Evolutionary conservation across 495 filamentous ascomycete genomes (phyloP).

Genomic region (Saxispiralis lemnorum): DNA sequence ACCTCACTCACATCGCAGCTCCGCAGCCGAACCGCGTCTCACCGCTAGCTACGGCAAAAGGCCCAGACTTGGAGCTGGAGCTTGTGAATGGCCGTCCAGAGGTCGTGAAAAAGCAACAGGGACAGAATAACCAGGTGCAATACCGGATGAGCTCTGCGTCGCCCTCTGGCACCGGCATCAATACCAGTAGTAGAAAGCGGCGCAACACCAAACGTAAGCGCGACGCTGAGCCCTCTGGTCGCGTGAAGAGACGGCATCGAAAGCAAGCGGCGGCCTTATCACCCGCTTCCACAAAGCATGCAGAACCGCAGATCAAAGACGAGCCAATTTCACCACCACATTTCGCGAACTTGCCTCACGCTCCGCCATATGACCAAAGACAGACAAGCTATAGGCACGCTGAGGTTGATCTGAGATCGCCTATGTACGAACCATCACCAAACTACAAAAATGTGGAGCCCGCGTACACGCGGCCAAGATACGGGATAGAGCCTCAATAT

Average conservation of each 20-base stretch:
- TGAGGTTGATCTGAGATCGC: constrained; percentile 8
- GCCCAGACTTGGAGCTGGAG: constrained; percentile 13
- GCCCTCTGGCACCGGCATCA: constrained; percentile 1
- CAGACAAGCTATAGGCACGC: constrained; percentile 27
- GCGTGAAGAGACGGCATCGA: constrained; percentile 3
- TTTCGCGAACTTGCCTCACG: constrained; percentile 5
- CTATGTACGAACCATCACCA: constrained; percentile 23
- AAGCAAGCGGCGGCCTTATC: constrained; percentile 4
- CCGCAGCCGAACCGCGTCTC: constrained; percentile 72
- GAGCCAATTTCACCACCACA: constrained; percentile 76
- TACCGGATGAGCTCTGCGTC: constrained; percentile 10
- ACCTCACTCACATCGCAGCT: constrained; percentile 54
- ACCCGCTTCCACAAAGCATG: constrained; percentile 2
- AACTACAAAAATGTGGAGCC: constrained; percentile 24
- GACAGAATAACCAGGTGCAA: background rate
- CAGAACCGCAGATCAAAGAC: constrained; percentile 56
- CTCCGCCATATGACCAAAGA: constrained; percentile 18
- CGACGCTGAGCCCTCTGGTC: constrained; percentile 1
- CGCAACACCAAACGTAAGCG: constrained; percentile 17
- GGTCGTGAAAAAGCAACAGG: constrained; percentile 10
- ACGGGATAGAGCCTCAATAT: constrained; percentile 12
- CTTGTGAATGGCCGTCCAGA: constrained; percentile 14
- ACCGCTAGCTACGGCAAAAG: constrained; percentile 48
- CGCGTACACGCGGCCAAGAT: constrained; percentile 5
- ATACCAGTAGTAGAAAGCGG: constrained; percentile 5